Evolutionary conservation across 208 protist genomes (phyloP).

Genomic region (Endotrypanum monterogeii): DNA sequence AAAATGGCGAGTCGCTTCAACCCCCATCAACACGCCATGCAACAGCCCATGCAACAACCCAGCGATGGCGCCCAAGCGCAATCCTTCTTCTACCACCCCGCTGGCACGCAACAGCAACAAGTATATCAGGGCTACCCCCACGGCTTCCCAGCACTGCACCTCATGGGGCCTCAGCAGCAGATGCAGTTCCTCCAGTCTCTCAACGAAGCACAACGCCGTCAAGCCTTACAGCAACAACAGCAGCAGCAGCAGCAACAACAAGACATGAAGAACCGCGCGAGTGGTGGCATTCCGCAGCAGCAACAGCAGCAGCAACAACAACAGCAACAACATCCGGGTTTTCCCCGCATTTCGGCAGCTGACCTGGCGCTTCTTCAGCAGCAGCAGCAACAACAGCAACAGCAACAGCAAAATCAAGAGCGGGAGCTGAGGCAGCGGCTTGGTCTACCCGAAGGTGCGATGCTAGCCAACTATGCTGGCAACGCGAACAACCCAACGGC

Average conservation of each 20-base stretch:
- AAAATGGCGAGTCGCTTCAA: constrained; percentile 18
- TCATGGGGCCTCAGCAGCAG: constrained; percentile 10
- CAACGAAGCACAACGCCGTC: constrained; percentile 20
- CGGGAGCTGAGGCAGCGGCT: constrained; percentile 16
- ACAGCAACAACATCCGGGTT: constrained; percentile 17
- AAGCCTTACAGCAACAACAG: constrained; percentile 18
- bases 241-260: constrained; percentile 33
- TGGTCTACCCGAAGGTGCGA: constrained; percentile 10
- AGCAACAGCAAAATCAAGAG: constrained; percentile 17
- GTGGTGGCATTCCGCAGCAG: constrained; percentile 9
- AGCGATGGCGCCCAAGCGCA: constrained; percentile 25
- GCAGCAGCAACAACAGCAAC: constrained; percentile 16
- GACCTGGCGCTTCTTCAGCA: constrained; percentile 8
- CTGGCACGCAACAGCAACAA: constrained; percentile 34
- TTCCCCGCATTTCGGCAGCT: neutral
- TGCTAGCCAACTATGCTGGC: constrained; percentile 1
- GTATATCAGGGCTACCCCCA: constrained; percentile 20
- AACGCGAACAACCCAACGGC: constrained; percentile 8
- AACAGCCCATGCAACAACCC: constrained; percentile 18
- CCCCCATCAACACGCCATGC: constrained; percentile 15
- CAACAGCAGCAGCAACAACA: constrained; percentile 37
- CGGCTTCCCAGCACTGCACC: constrained; percentile 7
- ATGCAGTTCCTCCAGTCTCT: constrained; percentile 23
- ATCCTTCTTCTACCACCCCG: constrained; percentile 27
- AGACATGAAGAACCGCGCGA: constrained; percentile 11